Evolutionary conservation across 2,329 filamentous ascomycete species (phyloP), one percentile per base, ranked within the genome.

Genomic region (Apiospora malaysiana): DNA sequence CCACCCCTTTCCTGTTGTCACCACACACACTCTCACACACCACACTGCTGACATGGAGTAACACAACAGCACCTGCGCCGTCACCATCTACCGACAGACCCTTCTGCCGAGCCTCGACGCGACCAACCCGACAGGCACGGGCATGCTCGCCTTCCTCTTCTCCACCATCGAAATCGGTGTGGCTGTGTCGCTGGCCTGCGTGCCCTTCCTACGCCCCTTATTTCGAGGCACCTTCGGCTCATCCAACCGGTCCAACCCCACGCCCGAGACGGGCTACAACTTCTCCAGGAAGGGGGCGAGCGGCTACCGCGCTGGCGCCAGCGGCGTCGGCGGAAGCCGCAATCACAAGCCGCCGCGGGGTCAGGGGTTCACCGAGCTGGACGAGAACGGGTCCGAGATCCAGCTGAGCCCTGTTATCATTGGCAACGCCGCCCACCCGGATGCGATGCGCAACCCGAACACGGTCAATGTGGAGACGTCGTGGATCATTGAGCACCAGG

Each of bases 71-170:
- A 72, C 69, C 14, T 72, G 69, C 27, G 71, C 40, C 37, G 59
- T 72, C 7, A 68, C 67, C 14, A 72, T 72, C 16, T 72, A 67
- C 51, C 51, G 71, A 8, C 71, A 72, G 23, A 68, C 67, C 8
- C 42, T 69, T 0, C n/a, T 72, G 1, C 69, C 71, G 3, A 37
- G 66, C 18, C 59, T 72, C 2, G 65, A 68, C 21, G 21, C 42
- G 4, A 46, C 46, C 0, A 65, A 72, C 46, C 51, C 63, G 14
- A 71, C 71, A 1, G 46, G 67, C 6, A 46, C 59, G n/a, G 69
- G 66, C 21, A 63, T 72, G 21, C 68, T 69, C 16, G 67, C 69
- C 8, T 46, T 51, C 23, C 10, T 72, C 0, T 69, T 72, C 40
- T 71, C 71, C 10, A 67, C 51, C 25, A 46, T 72, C 21, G 71